These are phyloP conservation scores for Solanum megistacrolobum DNA, from an alignment of 257 asterid genomes.

Conservation along the genomic window DNA sequence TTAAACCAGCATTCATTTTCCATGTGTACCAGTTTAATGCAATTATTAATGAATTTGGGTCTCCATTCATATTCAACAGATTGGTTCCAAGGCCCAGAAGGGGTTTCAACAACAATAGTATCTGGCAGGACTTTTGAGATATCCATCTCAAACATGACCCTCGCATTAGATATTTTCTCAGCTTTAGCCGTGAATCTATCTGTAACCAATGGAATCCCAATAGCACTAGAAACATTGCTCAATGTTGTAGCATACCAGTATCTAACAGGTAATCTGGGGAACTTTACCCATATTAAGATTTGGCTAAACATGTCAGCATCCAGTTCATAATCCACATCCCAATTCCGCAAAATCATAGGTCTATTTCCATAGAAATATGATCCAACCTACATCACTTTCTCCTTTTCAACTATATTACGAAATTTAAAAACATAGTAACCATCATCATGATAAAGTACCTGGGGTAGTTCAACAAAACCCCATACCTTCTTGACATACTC, in stretches of 20 bases:
- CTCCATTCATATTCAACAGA: too few species aligned
- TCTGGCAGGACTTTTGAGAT: neutral
- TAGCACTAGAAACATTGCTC: neutral
- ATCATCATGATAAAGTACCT: too few species aligned
- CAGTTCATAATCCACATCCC: neutral
- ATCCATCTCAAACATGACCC: neutral
- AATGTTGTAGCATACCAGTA: neutral
- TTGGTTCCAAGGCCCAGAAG: neutral
- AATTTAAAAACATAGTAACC: too few species aligned
- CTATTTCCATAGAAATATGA: neutral
- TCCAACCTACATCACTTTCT: neutral
- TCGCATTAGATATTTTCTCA: too few species aligned
- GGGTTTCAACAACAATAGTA: neutral
- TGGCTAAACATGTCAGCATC: neutral
- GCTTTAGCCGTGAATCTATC: neutral
- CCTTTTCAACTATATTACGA: too few species aligned
- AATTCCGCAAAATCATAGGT: neutral
- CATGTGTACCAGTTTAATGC: too few species aligned
- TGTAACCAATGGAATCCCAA: neutral
- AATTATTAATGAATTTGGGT: too few species aligned
- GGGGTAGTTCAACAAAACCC: too few species aligned
- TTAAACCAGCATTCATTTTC: too few species aligned
- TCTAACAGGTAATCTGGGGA: neutral
- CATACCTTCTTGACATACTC: too few species aligned
- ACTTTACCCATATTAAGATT: neutral